Evolutionary conservation across 2,329 filamentous ascomycete species (phyloP).

Genomic region (Colletotrichum scovillei): DNA sequence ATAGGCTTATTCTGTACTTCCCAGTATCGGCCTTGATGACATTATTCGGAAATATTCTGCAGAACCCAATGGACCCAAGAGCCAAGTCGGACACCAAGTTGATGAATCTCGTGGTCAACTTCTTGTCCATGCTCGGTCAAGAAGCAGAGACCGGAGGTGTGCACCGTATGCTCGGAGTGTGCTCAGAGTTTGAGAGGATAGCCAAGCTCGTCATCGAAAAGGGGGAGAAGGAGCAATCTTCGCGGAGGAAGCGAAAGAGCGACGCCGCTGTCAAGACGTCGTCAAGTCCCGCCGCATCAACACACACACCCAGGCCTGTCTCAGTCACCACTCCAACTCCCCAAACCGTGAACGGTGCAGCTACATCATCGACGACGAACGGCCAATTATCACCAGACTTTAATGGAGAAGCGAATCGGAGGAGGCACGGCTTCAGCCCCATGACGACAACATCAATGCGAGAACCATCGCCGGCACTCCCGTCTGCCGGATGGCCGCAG

Average conservation of each 20-base stretch:
- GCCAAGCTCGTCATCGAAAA: slow-evolving; percentile 92
- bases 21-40: slow-evolving; percentile 95
- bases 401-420: slow-evolving; percentile 35
- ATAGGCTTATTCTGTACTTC: slow-evolving; percentile 91
- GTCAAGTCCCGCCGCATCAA: slow-evolving; percentile 40
- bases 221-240: slow-evolving; percentile 84
- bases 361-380: slow-evolving; percentile 15
- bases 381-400: slow-evolving; percentile 37
- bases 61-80: slow-evolving; percentile 90
- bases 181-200: slow-evolving; percentile 96
- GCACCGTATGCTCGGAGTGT: slow-evolving; percentile 92
- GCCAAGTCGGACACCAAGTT: slow-evolving; percentile 89
- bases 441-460: slow-evolving; percentile 50
- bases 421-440: slow-evolving; percentile 43
- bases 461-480: slow-evolving; percentile 57
- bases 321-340: slow-evolving; percentile 45
- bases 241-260: slow-evolving; percentile 86
- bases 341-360: slow-evolving; percentile 29
- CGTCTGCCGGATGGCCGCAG: slow-evolving; percentile 59
- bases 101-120: slow-evolving; percentile 94
- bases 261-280: slow-evolving; percentile 54
- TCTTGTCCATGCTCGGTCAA: slow-evolving; percentile 87
- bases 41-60: slow-evolving; percentile 93
- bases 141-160: slow-evolving; percentile 93
- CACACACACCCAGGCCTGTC: slow-evolving; percentile 45